Evolutionary conservation across 106 monocot genomes (phyloP), one percentile per base, ranked within the genome.

Genomic region (Acanthochlamys bracteata): DNA sequence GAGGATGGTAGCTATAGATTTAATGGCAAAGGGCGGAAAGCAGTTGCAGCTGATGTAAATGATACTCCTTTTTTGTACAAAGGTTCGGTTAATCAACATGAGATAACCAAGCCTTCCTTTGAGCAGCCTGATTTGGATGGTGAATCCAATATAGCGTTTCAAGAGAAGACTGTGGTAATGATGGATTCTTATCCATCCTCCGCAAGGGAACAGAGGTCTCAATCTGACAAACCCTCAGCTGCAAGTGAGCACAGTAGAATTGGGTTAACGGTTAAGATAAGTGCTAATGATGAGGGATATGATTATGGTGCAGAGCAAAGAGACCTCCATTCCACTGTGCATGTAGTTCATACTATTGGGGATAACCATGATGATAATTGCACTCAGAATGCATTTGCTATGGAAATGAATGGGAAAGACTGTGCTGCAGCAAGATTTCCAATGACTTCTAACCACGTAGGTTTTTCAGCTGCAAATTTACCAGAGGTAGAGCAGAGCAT

Each of bases 141-240:
- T 67, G 76, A 76, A 23, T 46, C 10, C 19, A 42, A 57, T 20
- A 2, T 73, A 39, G 78, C 82, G 14, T 69, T 68, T 65, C 63
- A 80, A 49, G 84, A 89, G 64, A 84, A 89, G 40, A 75, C 73
- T 41, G 65, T 73, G n/a, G 66, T 76, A 21, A 60, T 67, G 1
- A 21, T 73, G 41, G 78, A 84, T 61, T 26, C 43, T 4, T 69
- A 54, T 17, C 25, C 80, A 25, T 72, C 71, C 39, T 13, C 67
- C 27, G 40, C 20, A 7, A 57, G 57, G 42, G 55, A 25, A 15
- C 61, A 49, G 20, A 52, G 25, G 41, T 42, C 74, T 43, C 33
- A 21, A 6, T 45, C 24, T 14, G 23, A 63, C 16, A 49, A 26
- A 39, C n/a, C 21, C 53, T 60, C 68, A 40, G 46, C 19, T 24